A percentile compares a stretch with the other conserved stretches of the same genome.
These are phyloP conservation scores for Fusarium lateritium DNA, from an alignment of 2,329 filamentous ascomycete species.

Conservation along the genomic window DNA sequence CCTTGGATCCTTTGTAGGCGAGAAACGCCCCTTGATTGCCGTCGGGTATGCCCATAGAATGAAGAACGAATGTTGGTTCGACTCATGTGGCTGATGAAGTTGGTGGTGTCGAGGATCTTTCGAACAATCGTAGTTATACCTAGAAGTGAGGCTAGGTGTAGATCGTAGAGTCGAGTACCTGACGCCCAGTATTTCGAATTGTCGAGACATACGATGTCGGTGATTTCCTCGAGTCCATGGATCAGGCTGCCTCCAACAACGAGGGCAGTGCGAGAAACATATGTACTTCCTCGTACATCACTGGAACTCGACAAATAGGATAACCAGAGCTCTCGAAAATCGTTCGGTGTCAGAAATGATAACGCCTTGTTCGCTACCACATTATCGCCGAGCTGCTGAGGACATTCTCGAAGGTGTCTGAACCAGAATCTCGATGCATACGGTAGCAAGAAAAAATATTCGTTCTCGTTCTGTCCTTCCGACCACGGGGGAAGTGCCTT, in stretches of 20 bases:
- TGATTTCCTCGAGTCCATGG: background rate
- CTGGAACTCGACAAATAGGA: background rate
- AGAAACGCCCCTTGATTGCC: background rate
- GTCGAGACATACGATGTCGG: background rate
- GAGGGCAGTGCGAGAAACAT: background rate
- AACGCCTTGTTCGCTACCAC: background rate
- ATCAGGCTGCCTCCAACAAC: background rate
- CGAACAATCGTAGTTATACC: background rate
- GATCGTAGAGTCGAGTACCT: background rate
- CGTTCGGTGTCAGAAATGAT: background rate
- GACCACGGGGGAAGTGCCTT: background rate
- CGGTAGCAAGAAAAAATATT: background rate
- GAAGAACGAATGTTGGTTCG: background rate
- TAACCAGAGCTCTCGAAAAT: constrained; percentile 16
- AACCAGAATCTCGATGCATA: constrained; percentile 19
- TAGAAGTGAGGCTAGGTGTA: constrained; percentile 19
- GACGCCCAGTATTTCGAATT: background rate
- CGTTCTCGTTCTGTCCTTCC: background rate
- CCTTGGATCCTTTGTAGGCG: background rate
- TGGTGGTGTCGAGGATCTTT: constrained; percentile 1
- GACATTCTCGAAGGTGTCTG: constrained; percentile 9
- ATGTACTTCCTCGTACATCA: background rate
- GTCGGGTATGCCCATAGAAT: background rate
- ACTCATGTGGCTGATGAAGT: accelerated
- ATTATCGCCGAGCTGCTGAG: background rate